Base-by-base conservation (phyloP, 352 stramenopile genomes). In the Phytophthora cryptogea region DNA sequence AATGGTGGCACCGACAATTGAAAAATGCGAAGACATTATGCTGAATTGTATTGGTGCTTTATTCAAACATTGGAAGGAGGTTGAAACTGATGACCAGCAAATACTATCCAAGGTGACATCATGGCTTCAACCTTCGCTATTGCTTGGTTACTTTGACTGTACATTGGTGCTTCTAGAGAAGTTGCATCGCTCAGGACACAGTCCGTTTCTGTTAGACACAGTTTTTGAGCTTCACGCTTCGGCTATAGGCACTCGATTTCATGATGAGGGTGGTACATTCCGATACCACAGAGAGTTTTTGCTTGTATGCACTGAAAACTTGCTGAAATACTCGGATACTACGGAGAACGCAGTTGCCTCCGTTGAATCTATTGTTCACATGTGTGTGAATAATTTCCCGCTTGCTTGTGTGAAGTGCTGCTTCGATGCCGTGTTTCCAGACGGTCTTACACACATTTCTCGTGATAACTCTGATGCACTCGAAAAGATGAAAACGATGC, bases 331-430 rank as follows among this genome's bases (percentile, higher is more conserved):
- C 9, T 11, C 36, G 8, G 17, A 9, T 30, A 5, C 4, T 49
- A 10, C 2, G 23, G 31, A 26, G 40, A 40, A 50, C 28, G 17
- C 16, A 13, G 33, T 37, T 2, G 13, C 44, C 5, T 66, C 70
- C 0, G 8, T 52, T 35, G 32, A 47, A 28, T 60, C 62, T 4
- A 35, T 81, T 33, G 46, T 74, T 0, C 52, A 68, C 44, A 52
- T 52, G 7, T 81, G 71, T 14, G 62, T 71, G 9, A 57, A 65
- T 31, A 68, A 76, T 49, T 51, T 78, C 1, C 45, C 64, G 1
- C 23, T 74, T 20, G 16, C 13, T 3, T 10, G 72, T 7, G n/a
- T 76, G 0, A 36, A 49, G 27, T n/a, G 16, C 0, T 61, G 70
- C 9, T 41, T 61, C 16, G 11, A 39, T n/a, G 26, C 27, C 16